Conservation (phyloP, 2,329 filamentous ascomycete species). For the Tolypocladium album region DNA sequence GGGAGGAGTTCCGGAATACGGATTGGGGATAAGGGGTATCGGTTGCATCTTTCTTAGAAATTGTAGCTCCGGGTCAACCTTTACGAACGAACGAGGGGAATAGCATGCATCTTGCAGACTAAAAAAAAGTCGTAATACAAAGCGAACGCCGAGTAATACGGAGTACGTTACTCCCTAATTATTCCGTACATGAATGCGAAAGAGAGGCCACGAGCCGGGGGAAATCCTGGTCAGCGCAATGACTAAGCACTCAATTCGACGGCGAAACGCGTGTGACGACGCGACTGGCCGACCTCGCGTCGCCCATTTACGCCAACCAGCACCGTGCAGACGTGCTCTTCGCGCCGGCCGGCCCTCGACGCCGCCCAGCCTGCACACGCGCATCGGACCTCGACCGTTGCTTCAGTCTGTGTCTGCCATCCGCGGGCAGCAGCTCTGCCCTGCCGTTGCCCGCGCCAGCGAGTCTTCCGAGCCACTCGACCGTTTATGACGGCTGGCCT, state of each 20-base stretch:
- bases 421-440: background rate
- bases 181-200: too few species aligned
- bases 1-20: background rate
- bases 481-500: conserved; percentile 25
- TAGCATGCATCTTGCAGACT: background rate
- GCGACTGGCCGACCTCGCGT: background rate
- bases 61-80: background rate
- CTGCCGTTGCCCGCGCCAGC: background rate
- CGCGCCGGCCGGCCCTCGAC: background rate
- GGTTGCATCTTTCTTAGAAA: too few species aligned
- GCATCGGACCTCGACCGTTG: background rate
- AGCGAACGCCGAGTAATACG: too few species aligned
- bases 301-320: background rate
- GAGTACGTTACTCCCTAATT: too few species aligned
- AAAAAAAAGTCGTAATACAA: background rate
- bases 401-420: background rate
- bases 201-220: too few species aligned
- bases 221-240: background rate
- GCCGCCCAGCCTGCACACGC: background rate
- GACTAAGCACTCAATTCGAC: background rate
- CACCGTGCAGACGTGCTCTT: background rate
- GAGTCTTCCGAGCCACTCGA: background rate
- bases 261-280: background rate
- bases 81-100: background rate
- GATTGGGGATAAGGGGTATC: background rate